These are phyloP conservation scores for Scenedesmus sp. DNA, from an alignment of 163 green algal species.

Conservation along the genomic window DNA sequence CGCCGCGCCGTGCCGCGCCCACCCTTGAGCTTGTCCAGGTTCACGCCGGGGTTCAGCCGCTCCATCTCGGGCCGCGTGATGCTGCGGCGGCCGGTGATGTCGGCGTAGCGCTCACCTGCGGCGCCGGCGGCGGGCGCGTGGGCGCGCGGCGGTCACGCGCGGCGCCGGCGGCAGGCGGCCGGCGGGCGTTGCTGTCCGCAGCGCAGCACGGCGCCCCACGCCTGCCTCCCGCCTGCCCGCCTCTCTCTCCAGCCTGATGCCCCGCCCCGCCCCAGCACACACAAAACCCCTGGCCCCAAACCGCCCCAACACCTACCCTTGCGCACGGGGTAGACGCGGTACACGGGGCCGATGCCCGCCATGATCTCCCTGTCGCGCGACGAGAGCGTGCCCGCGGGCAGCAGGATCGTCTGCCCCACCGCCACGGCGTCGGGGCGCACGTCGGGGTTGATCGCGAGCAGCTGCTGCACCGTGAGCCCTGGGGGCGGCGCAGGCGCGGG, in stretches of 20 bases:
- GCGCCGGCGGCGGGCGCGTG: constrained; percentile 55
- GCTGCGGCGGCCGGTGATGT: constrained; percentile 79
- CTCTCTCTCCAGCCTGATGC: no score
- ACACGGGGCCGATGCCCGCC: constrained; percentile 74
- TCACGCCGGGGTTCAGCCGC: constrained; percentile 78
- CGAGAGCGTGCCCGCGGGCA: constrained; percentile 83
- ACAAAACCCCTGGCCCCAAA: no score
- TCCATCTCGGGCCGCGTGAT: constrained; percentile 80
- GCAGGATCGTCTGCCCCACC: constrained; percentile 82
- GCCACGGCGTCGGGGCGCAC: constrained; percentile 46
- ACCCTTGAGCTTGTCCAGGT: constrained; percentile 74
- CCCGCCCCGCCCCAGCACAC: no score
- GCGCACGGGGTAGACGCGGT: constrained; percentile 71
- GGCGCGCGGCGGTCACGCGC: no score
- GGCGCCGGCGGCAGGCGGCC: no score
- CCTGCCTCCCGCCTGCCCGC: no score
- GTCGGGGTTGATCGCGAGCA: constrained; percentile 55
- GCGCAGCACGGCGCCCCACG: no score
- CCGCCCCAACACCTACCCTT: no score
- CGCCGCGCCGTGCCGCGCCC: neutral
- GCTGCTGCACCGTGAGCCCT: constrained; percentile 52
- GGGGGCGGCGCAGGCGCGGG: no score
- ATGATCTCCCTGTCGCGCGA: constrained; percentile 87
- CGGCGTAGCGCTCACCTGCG: constrained; percentile 69
- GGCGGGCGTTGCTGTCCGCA: no score